Base-by-base conservation (phyloP, 345 rosid species). In the Streptanthus diversifolius region DNA sequence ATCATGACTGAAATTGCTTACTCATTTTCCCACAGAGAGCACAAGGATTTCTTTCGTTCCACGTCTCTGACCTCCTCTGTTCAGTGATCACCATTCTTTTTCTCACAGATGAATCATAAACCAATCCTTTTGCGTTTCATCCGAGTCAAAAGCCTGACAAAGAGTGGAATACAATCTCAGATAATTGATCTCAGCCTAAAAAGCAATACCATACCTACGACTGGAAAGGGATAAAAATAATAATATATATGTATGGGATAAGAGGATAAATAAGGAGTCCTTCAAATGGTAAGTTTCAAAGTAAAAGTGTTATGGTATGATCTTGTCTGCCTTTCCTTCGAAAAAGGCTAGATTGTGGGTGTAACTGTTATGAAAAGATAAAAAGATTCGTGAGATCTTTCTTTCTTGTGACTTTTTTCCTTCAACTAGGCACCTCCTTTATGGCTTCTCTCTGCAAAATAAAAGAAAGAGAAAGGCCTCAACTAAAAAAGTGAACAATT, bases 341-440 rank as follows among this genome's bases (percentile, higher is more conserved):
- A 48, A 65, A 84, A 82, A 83, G 83, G 70, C 49, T 62, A 61
- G 82, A 73, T 75, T 73, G 87, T 86, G 91, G 90, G 77, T 77
- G 90, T 83, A 79, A 87, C 96, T 89, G 92, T 90, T 81, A 32
- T 74, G 17, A 85, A 93, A 93, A 80, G 93, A 83, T 81, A 72
- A 79, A 52, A 83, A 87, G 93, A 89, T 89, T 77, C 82, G 86
- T 77, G 74, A 64, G 83, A 90, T 87, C 96, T 89, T 88, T 84
- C 82, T 79, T 90, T 81, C 81, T 67, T 71, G 86, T 74, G 77
- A 80, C 84, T 70, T 87, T 75, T 77, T 81, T 63, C 54, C 83
- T 82, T 82, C 98, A 84, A 81, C 86, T 86, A 84, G 91, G 82
- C 79, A 77, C 81, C 77, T 72, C 43, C 77, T 78, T 77, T 73